Evolutionary conservation across 352 stramenopile genomes (phyloP).

Genomic region (Blastocystis sp.): DNA sequence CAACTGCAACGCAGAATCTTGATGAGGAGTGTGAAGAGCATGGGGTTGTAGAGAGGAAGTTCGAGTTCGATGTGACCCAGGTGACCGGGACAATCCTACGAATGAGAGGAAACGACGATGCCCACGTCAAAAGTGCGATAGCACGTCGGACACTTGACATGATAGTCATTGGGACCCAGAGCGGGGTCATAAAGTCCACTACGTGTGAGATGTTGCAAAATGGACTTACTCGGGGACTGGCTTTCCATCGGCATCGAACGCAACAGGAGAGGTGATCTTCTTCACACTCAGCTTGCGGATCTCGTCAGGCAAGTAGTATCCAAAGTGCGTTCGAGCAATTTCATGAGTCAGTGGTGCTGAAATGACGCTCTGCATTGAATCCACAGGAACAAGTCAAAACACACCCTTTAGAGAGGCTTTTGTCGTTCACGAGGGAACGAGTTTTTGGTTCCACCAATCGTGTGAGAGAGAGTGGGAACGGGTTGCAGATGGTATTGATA

Average conservation of each 20-base stretch:
- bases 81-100: slow-evolving; percentile 86
- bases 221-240: slow-evolving; percentile 69
- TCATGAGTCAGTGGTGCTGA: slow-evolving; percentile 47
- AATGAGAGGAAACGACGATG: neutral
- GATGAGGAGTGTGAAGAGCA: slow-evolving; percentile 85
- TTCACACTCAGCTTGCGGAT: slow-evolving; percentile 86
- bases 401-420: too few relatives aligned
- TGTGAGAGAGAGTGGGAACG: too few relatives aligned
- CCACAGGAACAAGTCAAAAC: neutral
- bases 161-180: slow-evolving; percentile 75
- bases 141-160: slow-evolving; percentile 77
- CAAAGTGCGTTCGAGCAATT: slow-evolving; percentile 66
- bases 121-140: slow-evolving; percentile 61
- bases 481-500: too few relatives aligned
- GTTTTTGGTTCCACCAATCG: too few relatives aligned
- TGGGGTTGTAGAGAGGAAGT: slow-evolving; percentile 90
- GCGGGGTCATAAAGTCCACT: slow-evolving; percentile 77
- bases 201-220: neutral
- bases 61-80: slow-evolving; percentile 94
- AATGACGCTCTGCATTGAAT: slow-evolving; percentile 24
- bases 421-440: too few relatives aligned
- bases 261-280: slow-evolving; percentile 83
- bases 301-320: slow-evolving; percentile 92
- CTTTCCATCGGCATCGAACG: slow-evolving; percentile 85
- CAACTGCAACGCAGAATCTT: slow-evolving; percentile 92